phyloP scores from a whole-genome alignment of 78 protist species.

The Guillardia theta region DNA sequence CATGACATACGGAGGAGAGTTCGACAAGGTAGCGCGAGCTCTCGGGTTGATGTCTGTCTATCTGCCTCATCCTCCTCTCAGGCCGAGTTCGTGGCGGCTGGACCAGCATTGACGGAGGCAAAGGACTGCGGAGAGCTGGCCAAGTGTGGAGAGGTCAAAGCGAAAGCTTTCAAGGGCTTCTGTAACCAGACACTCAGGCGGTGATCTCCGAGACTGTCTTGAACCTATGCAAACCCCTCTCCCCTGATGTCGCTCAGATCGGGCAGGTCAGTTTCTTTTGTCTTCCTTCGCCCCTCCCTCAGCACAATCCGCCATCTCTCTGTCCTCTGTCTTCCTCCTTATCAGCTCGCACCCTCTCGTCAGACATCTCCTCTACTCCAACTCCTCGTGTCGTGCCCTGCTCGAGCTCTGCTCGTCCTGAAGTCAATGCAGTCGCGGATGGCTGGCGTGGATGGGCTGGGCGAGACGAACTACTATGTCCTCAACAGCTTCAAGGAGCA shows the following conservation, averaged over 20 bases:
- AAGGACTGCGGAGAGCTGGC: slow-evolving; percentile 31
- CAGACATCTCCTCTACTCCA: not conserved
- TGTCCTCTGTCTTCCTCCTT: not conserved
- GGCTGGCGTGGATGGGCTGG: too few relatives aligned
- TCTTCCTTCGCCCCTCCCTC: not conserved
- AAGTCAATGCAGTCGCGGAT: too few relatives aligned
- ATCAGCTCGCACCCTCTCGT: not conserved
- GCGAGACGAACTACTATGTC: too few relatives aligned
- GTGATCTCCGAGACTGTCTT: not conserved
- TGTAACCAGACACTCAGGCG: too few relatives aligned
- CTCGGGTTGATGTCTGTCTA: too few relatives aligned
- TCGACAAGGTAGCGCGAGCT: not conserved
- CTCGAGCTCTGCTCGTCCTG: too few relatives aligned
- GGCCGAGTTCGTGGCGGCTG: not conserved
- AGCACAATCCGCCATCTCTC: not conserved
- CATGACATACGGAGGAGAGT: not conserved
- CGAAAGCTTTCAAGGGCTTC: too few relatives aligned
- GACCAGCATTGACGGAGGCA: not conserved
- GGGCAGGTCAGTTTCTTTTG: not conserved
- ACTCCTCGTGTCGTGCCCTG: too few relatives aligned
- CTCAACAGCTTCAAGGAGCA: too few relatives aligned
- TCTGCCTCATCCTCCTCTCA: too few relatives aligned
- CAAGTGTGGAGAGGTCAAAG: not conserved
- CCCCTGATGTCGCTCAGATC: not conserved
- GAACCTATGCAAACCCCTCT: too few relatives aligned